Evolutionary conservation across 306 rosid species (phyloP).

Genomic region (Argentina anserina): DNA sequence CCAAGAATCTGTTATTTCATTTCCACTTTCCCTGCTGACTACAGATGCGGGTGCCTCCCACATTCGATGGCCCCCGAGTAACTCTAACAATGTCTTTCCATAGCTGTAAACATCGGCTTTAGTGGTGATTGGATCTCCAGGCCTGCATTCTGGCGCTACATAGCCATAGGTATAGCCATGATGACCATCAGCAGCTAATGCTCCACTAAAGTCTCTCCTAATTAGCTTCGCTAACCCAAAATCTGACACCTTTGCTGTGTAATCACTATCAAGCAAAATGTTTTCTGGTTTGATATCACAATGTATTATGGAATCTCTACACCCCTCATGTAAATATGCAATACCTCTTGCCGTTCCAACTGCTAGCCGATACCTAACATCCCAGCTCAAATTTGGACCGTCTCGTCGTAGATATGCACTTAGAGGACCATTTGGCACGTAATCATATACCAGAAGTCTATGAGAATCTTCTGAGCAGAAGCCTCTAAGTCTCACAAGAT

Average conservation of each 20-base stretch:
- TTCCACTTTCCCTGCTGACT: slow-evolving; percentile 24
- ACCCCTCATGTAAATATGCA: slow-evolving; percentile 76
- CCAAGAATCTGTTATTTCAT: slow-evolving; percentile 52
- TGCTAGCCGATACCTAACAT: slow-evolving; percentile 57
- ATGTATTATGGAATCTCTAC: slow-evolving; percentile 72
- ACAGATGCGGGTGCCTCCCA: slow-evolving; percentile 44
- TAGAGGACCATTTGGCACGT: slow-evolving; percentile 72
- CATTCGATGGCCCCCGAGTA: slow-evolving; percentile 69
- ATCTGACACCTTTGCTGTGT: slow-evolving; percentile 70
- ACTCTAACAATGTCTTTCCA: slow-evolving; percentile 78
- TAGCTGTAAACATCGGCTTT: slow-evolving; percentile 88
- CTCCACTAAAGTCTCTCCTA: slow-evolving; percentile 70
- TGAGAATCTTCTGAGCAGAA: slow-evolving; percentile 81
- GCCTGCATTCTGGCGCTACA: slow-evolving; percentile 88
- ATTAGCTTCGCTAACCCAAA: slow-evolving; percentile 79
- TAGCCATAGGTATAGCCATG: slow-evolving; percentile 66
- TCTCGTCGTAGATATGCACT: slow-evolving; percentile 64
- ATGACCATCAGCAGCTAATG: slow-evolving; percentile 70
- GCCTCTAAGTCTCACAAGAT: slow-evolving; percentile 77
- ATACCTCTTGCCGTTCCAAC: slow-evolving; percentile 78
- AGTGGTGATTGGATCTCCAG: slow-evolving; percentile 73
- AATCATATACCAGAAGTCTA: slow-evolving; percentile 76
- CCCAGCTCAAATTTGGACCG: slow-evolving; percentile 75
- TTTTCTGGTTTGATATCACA: slow-evolving; percentile 92
- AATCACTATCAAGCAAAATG: slow-evolving; percentile 57